phyloP scores from a whole-genome alignment of 148 eudicot genomes.

The Chenopodium formosanum region DNA sequence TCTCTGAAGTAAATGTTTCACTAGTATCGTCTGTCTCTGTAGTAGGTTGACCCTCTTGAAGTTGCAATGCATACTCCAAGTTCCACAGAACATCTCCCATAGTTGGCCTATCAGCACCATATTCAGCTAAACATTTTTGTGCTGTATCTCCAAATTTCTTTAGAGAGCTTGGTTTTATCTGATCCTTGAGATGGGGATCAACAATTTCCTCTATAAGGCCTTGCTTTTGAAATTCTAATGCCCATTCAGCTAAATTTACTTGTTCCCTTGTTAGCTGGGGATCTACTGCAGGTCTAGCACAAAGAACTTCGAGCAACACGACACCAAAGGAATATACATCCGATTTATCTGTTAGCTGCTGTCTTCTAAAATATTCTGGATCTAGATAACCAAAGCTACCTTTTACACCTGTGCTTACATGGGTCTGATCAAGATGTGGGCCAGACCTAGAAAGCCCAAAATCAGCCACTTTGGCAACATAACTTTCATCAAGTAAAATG shows the following conservation, averaged over 20 bases:
- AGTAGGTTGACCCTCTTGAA: slow-evolving; percentile 52
- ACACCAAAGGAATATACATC: slow-evolving; percentile 96
- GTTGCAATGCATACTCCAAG: slow-evolving; percentile 75
- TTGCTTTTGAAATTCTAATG: slow-evolving; percentile 62
- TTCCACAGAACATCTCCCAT: slow-evolving; percentile 98
- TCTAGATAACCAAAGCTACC: slow-evolving; percentile 97
- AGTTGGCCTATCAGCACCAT: slow-evolving; percentile 87
- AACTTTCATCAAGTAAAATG: slow-evolving; percentile 77
- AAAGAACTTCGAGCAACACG: slow-evolving; percentile 82
- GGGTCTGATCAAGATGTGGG: slow-evolving; percentile 82
- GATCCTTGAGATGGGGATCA: slow-evolving; percentile 56
- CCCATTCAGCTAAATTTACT: slow-evolving; percentile 94
- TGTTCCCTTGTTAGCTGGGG: slow-evolving; percentile 77
- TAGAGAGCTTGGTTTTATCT: slow-evolving; percentile 58
- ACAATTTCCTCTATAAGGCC: slow-evolving; percentile 66
- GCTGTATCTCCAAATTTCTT: slow-evolving; percentile 82
- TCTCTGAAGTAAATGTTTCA: slow-evolving; percentile 25
- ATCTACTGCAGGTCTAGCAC: slow-evolving; percentile 93
- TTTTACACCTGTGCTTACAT: slow-evolving; percentile 96
- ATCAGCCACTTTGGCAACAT: slow-evolving; percentile 92
- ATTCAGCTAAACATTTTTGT: slow-evolving; percentile 85
- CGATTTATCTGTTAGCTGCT: slow-evolving; percentile 87
- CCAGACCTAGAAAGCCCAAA: slow-evolving; percentile 90
- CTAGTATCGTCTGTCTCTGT: slow-evolving; percentile 30
- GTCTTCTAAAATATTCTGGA: slow-evolving; percentile 91